Evolutionary conservation across 169 alveolate species (phyloP).

Genomic region (Cryptosporidium bovis): DNA sequence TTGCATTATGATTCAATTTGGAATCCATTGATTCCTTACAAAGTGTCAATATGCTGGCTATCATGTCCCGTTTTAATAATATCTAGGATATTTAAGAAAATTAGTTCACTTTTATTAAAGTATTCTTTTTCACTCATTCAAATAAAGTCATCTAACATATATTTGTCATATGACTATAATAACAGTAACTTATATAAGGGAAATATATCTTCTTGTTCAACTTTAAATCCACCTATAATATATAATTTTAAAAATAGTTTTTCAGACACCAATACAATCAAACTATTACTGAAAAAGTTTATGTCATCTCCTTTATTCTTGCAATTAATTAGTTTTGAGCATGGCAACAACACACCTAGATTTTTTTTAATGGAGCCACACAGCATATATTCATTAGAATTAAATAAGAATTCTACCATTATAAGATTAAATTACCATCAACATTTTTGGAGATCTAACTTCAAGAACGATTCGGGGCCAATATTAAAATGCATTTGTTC

Average conservation of each 20-base stretch:
- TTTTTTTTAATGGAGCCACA: conserved; percentile 50
- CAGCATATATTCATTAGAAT: conserved; percentile 43
- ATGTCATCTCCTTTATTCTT: conserved; percentile 42
- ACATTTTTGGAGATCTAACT: conserved; percentile 34
- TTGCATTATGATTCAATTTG: conserved; percentile 62
- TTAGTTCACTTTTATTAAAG: conserved; percentile 22
- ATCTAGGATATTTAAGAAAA: conserved; percentile 51
- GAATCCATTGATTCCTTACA: conserved; percentile 53
- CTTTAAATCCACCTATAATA: conserved; percentile 57
- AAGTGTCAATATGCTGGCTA: conserved; percentile 60
- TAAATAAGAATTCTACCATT: conserved; percentile 5
- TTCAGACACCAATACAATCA: neutral
- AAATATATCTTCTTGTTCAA: neutral
- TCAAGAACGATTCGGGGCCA: conserved; percentile 51
- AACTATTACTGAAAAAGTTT: conserved; percentile 10
- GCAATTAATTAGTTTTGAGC: conserved; percentile 16
- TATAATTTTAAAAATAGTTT: neutral
- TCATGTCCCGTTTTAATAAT: conserved; percentile 45
- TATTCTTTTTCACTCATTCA: conserved; percentile 35
- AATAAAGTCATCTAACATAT: conserved; percentile 36
- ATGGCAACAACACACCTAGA: conserved; percentile 12
- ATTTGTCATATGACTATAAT: conserved; percentile 14
- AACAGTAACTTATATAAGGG: neutral
- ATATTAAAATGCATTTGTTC: conserved; percentile 40
- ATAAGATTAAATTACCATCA: conserved; percentile 47